Evolutionary conservation across 495 filamentous ascomycete species (phyloP).

Genomic region (Monascus purpureus): DNA sequence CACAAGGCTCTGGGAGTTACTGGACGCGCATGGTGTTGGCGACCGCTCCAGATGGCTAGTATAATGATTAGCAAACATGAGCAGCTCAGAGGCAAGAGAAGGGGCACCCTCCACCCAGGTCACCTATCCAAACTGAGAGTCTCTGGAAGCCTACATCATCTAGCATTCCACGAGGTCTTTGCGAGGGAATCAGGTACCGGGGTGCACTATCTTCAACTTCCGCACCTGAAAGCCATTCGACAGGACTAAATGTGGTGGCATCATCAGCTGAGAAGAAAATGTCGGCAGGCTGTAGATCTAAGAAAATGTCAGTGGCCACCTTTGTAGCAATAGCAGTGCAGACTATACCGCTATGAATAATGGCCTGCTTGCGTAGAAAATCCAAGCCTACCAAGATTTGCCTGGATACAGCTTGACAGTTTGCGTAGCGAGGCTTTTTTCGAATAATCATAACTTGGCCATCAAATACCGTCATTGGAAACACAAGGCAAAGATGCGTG

Average conservation of each 20-base stretch:
- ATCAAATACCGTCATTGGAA: slow-evolving; percentile 15
- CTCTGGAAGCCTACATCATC: neutral
- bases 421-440: slow-evolving; percentile 1
- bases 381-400: slow-evolving; percentile 12
- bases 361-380: slow-evolving; percentile 12
- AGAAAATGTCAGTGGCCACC: slow-evolving; percentile 1
- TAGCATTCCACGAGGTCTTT: neutral
- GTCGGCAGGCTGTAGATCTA: slow-evolving; percentile 17
- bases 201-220: neutral
- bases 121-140: slow-evolving; percentile 8
- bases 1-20: slow-evolving; percentile 14
- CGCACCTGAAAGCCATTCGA: neutral
- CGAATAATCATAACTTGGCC: slow-evolving; percentile 7
- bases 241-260: slow-evolving; percentile 1
- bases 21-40: neutral
- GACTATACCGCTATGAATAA: slow-evolving; percentile 10
- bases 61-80: slow-evolving; percentile 1
- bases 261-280: slow-evolving; percentile 8
- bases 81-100: slow-evolving; percentile 3
- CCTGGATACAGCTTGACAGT: slow-evolving; percentile 4
- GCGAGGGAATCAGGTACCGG: neutral
- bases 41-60: slow-evolving; percentile 7
- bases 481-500: slow-evolving; percentile 18
- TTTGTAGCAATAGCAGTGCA: neutral
- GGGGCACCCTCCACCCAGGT: slow-evolving; percentile 15